phyloP scores from a whole-genome alignment of 2,329 filamentous ascomycete species.

The Fusarium sp. region DNA sequence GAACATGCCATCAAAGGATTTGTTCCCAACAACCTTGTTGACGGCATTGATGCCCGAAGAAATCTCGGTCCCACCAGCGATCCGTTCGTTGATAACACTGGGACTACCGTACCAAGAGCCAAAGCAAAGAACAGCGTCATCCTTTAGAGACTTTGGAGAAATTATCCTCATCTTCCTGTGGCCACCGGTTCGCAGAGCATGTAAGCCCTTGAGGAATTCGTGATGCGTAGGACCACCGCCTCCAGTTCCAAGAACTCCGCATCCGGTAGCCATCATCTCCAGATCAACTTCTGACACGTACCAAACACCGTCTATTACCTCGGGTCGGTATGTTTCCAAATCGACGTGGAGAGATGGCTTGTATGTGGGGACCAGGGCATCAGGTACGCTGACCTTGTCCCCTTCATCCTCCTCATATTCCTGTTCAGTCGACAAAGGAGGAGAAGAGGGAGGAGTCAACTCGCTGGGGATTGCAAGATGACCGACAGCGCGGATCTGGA shows the following conservation, averaged over 20 bases:
- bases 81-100: constrained; percentile 53
- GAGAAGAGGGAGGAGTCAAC: constrained; percentile 38
- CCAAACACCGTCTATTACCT: constrained; percentile 48
- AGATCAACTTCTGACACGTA: constrained; percentile 52
- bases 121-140: constrained; percentile 54
- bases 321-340: constrained; percentile 46
- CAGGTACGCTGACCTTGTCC: constrained; percentile 44
- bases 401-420: constrained; percentile 38
- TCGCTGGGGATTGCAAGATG: constrained; percentile 47
- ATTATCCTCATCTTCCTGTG: constrained; percentile 55
- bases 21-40: constrained; percentile 47
- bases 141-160: constrained; percentile 50
- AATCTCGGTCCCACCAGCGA: constrained; percentile 52
- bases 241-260: constrained; percentile 52
- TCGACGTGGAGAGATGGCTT: constrained; percentile 48
- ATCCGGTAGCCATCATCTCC: constrained; percentile 51
- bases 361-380: constrained; percentile 46
- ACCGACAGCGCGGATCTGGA: constrained; percentile 51
- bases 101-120: constrained; percentile 60
- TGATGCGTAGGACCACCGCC: constrained; percentile 53
- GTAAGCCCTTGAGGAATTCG: constrained; percentile 58
- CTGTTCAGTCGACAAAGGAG: constrained; percentile 6
- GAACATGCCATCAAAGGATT: constrained; percentile 49
- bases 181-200: constrained; percentile 49
- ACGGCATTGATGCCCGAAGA: constrained; percentile 51